Conservation (phyloP, 768 basidiomycete species). For the Mycena chlorophos region DNA sequence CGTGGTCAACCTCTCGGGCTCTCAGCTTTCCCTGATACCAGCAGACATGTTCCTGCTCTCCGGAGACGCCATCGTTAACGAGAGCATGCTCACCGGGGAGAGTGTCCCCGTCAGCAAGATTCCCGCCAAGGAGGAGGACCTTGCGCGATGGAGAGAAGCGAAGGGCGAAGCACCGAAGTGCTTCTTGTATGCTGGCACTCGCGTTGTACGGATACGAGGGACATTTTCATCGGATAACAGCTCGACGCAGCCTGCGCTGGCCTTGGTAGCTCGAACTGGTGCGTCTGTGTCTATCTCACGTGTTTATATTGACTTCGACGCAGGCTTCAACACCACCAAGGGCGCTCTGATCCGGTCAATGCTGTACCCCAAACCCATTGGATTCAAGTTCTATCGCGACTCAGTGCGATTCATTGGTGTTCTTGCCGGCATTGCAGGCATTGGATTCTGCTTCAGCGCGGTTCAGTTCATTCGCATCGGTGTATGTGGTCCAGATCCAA, state of each 20-base stretch:
- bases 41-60: conserved; percentile 91
- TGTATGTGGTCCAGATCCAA: conserved; percentile 44
- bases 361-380: conserved; percentile 97
- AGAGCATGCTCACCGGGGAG: conserved; percentile 99
- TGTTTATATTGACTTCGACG: neutral
- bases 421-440: conserved; percentile 83
- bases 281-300: conserved; percentile 16
- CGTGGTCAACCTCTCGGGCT: conserved; percentile 82
- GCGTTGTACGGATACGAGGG: conserved; percentile 82
- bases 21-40: conserved; percentile 73
- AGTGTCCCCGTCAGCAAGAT: conserved; percentile 95
- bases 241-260: conserved; percentile 64
- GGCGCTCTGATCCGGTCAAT: conserved; percentile 94
- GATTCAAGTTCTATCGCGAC: conserved; percentile 97
- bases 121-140: conserved; percentile 77
- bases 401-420: conserved; percentile 90
- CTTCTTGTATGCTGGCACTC: conserved; percentile 89
- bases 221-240: conserved; percentile 53
- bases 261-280: conserved; percentile 87
- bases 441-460: conserved; percentile 91
- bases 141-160: conserved; percentile 67
- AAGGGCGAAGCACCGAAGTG: conserved; percentile 77
- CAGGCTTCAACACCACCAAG: conserved; percentile 95
- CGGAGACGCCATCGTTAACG: conserved; percentile 97
- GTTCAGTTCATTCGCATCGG: conserved; percentile 90